A percentile compares a stretch with the other conserved stretches of the same genome.
These are phyloP conservation scores for Parascedosporium putredinis DNA, from an alignment of 2,329 filamentous ascomycete genomes.

Conservation along the genomic window DNA sequence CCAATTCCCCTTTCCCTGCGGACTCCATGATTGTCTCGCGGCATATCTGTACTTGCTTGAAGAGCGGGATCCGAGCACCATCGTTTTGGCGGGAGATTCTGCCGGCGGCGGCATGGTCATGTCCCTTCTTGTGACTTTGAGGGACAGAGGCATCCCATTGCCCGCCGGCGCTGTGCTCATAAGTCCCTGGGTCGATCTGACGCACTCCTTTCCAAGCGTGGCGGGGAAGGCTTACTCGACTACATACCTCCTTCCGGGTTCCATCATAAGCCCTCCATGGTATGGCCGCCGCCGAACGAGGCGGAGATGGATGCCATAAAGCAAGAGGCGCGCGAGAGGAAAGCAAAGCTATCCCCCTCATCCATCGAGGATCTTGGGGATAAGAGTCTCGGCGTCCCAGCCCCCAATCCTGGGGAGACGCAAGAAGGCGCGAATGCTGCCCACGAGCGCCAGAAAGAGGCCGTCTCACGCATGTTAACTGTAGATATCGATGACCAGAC, in stretches of 20 bases:
- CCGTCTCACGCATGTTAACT: slow-evolving; percentile 17
- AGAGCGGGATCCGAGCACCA: slow-evolving; percentile 66
- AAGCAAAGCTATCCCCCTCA: slow-evolving; percentile 13
- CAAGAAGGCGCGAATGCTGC: slow-evolving; percentile 6
- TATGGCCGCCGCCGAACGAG: slow-evolving; percentile 87
- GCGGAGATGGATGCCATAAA: slow-evolving; percentile 55
- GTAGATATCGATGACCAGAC: slow-evolving; percentile 61
- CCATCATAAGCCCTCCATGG: slow-evolving; percentile 74
- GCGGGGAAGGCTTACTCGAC: slow-evolving; percentile 62
- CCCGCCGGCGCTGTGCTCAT: slow-evolving; percentile 86
- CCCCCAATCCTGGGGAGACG: background rate
- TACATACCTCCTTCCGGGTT: slow-evolving; percentile 87
- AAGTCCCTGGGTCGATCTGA: slow-evolving; percentile 92
- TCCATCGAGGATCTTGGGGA: slow-evolving; percentile 13
- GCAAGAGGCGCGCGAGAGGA: slow-evolving; percentile 35
- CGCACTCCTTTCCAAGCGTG: slow-evolving; percentile 92
- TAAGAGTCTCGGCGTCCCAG: background rate
- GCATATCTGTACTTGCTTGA: slow-evolving; percentile 76
- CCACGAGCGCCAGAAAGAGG: background rate
- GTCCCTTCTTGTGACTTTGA: slow-evolving; percentile 65
- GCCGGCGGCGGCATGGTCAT: slow-evolving; percentile 87
- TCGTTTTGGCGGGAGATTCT: slow-evolving; percentile 84
- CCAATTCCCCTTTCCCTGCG: slow-evolving; percentile 93
- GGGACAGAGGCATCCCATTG: slow-evolving; percentile 72
- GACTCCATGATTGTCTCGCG: slow-evolving; percentile 79